A percentile compares a stretch with the other conserved stretches of the same genome.
Conservation (phyloP, 805 yeast genomes). For the Saccharomycopsis sp. region DNA sequence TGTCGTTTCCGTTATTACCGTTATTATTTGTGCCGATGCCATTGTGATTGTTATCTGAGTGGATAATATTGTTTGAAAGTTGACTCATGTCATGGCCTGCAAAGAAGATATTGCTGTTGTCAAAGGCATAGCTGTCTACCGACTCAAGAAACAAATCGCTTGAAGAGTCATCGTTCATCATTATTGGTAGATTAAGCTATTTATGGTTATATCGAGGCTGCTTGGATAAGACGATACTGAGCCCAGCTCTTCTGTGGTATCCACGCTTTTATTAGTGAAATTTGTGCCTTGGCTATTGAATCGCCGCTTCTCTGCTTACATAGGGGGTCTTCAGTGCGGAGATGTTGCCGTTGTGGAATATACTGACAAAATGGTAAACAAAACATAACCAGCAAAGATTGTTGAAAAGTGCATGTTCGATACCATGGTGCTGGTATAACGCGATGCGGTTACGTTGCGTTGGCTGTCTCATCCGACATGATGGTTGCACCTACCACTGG, state of each 20-base stretch:
- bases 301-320: too few species aligned
- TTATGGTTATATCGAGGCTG: too few species aligned
- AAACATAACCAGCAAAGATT: too few species aligned
- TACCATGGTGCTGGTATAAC: too few species aligned
- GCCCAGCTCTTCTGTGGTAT: too few species aligned
- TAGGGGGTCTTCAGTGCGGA: not conserved
- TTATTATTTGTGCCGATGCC: not conserved
- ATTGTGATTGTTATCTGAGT: not conserved
- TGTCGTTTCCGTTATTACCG: not conserved
- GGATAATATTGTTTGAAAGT: not conserved
- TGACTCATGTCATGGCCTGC: not conserved
- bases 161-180: not conserved
- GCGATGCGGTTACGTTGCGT: too few species aligned
- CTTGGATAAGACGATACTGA: too few species aligned
- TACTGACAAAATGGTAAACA: not conserved
- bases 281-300: too few species aligned
- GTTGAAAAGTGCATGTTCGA: too few species aligned
- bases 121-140: not conserved
- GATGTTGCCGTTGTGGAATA: not conserved
- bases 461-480: too few species aligned
- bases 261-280: too few species aligned
- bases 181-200: not conserved
- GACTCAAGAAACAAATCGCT: slow-evolving; percentile 1
- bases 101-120: not conserved
- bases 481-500: too few species aligned